Conservation (phyloP, 1,284 basidiomycete genomes). For the Serendipita sp. region DNA sequence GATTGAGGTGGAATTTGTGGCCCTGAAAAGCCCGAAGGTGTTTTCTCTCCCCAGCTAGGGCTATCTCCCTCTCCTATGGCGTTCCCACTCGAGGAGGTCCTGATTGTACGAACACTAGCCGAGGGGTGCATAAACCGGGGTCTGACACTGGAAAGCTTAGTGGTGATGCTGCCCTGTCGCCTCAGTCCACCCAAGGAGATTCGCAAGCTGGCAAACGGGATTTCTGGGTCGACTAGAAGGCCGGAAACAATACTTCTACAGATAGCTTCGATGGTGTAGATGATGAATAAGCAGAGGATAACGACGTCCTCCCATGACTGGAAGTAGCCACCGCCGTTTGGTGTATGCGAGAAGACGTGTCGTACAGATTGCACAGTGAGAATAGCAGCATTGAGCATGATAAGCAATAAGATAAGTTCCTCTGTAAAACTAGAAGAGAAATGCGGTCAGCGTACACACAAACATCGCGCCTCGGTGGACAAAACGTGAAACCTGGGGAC, state of each 20-base stretch:
- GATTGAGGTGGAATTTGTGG: neutral
- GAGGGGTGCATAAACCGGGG: constrained; percentile 4
- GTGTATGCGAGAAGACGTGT: constrained; percentile 30
- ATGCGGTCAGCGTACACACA: constrained; percentile 4
- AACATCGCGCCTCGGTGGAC: neutral
- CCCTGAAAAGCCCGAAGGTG: neutral
- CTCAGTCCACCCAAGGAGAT: neutral
- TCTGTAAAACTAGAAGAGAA: constrained; percentile 60
- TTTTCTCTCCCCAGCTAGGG: neutral
- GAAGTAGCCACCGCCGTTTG: constrained; percentile 58
- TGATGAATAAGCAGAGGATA: constrained; percentile 67
- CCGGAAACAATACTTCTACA: constrained; percentile 87
- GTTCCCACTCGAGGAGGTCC: constrained; percentile 5
- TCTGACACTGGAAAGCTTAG: neutral
- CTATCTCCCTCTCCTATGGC: neutral
- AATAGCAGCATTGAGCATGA: constrained; percentile 73
- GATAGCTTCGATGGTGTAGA: constrained; percentile 82
- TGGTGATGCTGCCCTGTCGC: neutral
- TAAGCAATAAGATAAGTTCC: constrained; percentile 68
- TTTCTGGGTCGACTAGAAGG: constrained; percentile 78
- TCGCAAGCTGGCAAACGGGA: constrained; percentile 36
- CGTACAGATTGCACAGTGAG: constrained; percentile 68
- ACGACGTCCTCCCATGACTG: constrained; percentile 77
- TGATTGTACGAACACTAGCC: constrained; percentile 8
- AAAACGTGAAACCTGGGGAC: constrained; percentile 14